Evolutionary conservation across 768 basidiomycete genomes (phyloP), one percentile per base, ranked within the genome.

Genomic region (Suillus cothurnatus): DNA sequence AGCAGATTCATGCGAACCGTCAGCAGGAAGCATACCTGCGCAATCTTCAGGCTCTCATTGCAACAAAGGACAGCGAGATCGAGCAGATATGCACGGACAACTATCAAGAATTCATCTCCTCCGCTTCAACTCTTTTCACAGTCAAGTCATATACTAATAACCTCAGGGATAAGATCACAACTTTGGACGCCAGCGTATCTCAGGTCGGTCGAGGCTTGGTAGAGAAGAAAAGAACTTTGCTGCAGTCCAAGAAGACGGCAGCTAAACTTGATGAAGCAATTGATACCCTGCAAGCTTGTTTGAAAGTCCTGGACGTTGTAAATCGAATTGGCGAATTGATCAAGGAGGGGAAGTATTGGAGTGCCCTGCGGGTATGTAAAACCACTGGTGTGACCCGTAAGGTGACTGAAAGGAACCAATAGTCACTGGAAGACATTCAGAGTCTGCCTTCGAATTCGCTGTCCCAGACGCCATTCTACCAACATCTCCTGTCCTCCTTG

Each of bases 21-120:
- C 92, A 93, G 70, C 95, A 97, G 72, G 95, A 97, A 64, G 85
- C 87, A 14, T 99, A 94, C 78, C 85, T 99, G 63, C 87, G 91
- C 61, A 92, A 90, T 52, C 81, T 98, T 50, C 90, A 93, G 72
- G 83, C 81, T n/a, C 91, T 98, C 71, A 91, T 98, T 65, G 89
- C 94, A 72, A 88, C 95, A 68, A 97, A 98, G 80, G 97, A 99
- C 76, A 84, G 86, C 66, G 97, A 99, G 77, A 99, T 99, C 76
- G 94, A 99, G 80, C 88, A 86, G 66, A 95, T 98, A 76, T 99
- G 97, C 79, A 87, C 89, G 64, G 92, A 95, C 70, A 99, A 99
- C 77, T 98, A 99, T 72, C 94, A 96, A 78, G 97, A 99, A 78
- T 99, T 99, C 71, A 95, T 98, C 39, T 90, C 91, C 34, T 97